Evolutionary conservation across 805 yeast species (phyloP).

Genomic region (Saturnispora gosingensis): DNA sequence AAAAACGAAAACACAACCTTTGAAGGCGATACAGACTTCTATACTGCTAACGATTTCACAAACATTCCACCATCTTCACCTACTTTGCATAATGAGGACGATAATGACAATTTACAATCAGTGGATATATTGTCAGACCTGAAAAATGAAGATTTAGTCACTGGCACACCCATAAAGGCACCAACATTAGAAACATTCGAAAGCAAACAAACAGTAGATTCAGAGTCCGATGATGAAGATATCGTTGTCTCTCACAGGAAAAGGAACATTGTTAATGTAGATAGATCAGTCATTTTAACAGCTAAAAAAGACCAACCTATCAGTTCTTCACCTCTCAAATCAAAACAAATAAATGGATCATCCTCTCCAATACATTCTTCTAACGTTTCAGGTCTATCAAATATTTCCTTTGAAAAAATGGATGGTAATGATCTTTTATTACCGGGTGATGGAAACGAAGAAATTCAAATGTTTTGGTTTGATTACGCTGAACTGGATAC

Average conservation of each 20-base stretch:
- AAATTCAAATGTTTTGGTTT: conserved; percentile 75
- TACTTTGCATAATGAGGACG: conserved; percentile 9
- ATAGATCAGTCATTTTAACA: conserved; percentile 34
- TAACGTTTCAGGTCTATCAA: conserved; percentile 19
- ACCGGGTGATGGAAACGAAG: conserved; percentile 24
- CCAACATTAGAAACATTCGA: neutral
- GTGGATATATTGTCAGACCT: conserved; percentile 10
- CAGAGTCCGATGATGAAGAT: conserved; percentile 40
- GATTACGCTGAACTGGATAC: conserved; percentile 77
- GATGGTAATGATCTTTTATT: conserved; percentile 29
- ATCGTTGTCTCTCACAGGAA: conserved; percentile 48
- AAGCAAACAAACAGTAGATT: conserved; percentile 7
- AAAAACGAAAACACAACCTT: conserved; percentile 8
- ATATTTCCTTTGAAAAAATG: conserved; percentile 23
- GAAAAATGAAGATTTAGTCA: conserved; percentile 6
- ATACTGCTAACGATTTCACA: conserved; percentile 19
- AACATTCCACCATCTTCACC: conserved; percentile 27
- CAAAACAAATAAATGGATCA: conserved; percentile 13
- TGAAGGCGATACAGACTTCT: conserved; percentile 15
- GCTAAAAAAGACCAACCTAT: conserved; percentile 21
- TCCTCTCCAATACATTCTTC: conserved; percentile 21
- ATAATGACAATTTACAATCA: neutral
- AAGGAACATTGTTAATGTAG: conserved; percentile 33
- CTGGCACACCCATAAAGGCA: conserved; percentile 4
- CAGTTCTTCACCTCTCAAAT: conserved; percentile 21